phyloP scores from a whole-genome alignment of 176 grass and related monocot genomes.

The Urochloa ruziziensis region DNA sequence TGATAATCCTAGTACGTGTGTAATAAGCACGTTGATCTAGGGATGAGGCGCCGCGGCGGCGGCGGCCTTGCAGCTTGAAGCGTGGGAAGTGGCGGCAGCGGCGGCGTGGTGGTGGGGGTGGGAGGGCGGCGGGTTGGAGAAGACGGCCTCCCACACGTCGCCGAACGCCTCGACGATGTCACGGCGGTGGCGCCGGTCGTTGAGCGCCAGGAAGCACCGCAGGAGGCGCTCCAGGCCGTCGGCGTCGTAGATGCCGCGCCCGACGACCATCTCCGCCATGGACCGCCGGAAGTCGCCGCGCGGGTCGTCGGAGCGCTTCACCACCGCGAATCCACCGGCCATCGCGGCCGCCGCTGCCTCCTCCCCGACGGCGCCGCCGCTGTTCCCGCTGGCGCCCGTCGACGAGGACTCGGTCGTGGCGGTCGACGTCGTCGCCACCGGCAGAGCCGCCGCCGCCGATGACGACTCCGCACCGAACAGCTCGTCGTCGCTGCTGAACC shows the following conservation, averaged over 20 bases:
- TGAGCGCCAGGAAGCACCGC: conserved; percentile 77
- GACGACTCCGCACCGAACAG: not conserved
- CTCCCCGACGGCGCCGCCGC: not conserved
- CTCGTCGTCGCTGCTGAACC: conserved; percentile 72
- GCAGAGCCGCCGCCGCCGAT: not conserved
- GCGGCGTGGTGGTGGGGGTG: not conserved
- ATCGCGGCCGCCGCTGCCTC: not conserved
- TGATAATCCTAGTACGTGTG: not conserved
- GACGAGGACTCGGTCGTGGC: conserved; percentile 53
- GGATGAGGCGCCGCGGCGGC: not conserved
- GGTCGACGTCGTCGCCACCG: conserved; percentile 7
- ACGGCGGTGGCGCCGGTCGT: conserved; percentile 57
- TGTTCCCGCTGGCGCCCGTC: conserved; percentile 23
- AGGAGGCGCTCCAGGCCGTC: conserved; percentile 73
- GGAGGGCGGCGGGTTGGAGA: not conserved
- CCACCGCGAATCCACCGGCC: conserved; percentile 73
- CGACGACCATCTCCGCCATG: conserved; percentile 90
- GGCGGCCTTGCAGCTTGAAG: conserved; percentile 6
- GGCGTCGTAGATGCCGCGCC: conserved; percentile 73
- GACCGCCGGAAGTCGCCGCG: conserved; percentile 76
- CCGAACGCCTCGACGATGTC: conserved; percentile 74
- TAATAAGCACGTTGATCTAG: conserved; percentile 20
- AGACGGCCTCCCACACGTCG: conserved; percentile 81
- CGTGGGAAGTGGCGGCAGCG: not conserved
- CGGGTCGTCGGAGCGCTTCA: conserved; percentile 81